Percentiles rank a stretch among this genome's conserved stretches.
Evolutionary conservation across 2,329 filamentous ascomycete species (phyloP).

Genomic region (Xylogone sp.): DNA sequence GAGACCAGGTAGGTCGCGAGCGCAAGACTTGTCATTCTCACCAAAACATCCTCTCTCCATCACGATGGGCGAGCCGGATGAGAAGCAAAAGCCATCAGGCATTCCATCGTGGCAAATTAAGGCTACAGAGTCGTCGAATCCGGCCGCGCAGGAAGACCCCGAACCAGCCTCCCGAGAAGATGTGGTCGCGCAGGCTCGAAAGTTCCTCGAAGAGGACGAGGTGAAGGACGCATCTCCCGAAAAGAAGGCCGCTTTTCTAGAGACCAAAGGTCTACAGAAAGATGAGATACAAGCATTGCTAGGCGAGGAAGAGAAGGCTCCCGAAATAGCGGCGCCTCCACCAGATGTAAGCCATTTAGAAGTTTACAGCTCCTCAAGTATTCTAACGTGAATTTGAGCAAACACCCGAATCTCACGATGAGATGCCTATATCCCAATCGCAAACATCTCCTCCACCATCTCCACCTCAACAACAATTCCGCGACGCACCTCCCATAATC

Average conservation of each 20-base stretch:
- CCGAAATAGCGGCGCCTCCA: conserved; percentile 2
- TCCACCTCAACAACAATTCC: conserved; percentile 32
- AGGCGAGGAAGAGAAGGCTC: conserved; percentile 18
- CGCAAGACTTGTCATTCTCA: not conserved
- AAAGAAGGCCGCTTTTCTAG: conserved; percentile 72
- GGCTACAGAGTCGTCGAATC: not conserved
- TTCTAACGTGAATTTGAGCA: conserved; percentile 19
- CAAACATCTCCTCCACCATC: conserved; percentile 35
- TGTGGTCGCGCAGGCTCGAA: conserved; percentile 63
- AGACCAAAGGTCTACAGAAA: conserved; percentile 67
- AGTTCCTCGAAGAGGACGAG: conserved; percentile 71
- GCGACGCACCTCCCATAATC: conserved; percentile 47
- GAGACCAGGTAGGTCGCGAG: not conserved
- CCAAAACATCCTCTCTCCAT: not conserved
- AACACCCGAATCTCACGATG: conserved; percentile 27
- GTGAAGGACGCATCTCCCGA: conserved; percentile 67
- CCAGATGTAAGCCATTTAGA: conserved; percentile 3
- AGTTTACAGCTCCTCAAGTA: conserved; percentile 4
- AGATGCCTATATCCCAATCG: conserved; percentile 41
- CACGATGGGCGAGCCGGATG: conserved; percentile 26
- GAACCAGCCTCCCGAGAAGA: conserved; percentile 14
- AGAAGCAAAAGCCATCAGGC: conserved; percentile 10
- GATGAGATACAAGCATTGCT: conserved; percentile 68
- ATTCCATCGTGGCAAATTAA: conserved; percentile 23
- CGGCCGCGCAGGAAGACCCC: conserved; percentile 1